These are phyloP conservation scores for Sphagnurus paluster DNA, from an alignment of 1,284 basidiomycete species.

Conservation along the genomic window DNA sequence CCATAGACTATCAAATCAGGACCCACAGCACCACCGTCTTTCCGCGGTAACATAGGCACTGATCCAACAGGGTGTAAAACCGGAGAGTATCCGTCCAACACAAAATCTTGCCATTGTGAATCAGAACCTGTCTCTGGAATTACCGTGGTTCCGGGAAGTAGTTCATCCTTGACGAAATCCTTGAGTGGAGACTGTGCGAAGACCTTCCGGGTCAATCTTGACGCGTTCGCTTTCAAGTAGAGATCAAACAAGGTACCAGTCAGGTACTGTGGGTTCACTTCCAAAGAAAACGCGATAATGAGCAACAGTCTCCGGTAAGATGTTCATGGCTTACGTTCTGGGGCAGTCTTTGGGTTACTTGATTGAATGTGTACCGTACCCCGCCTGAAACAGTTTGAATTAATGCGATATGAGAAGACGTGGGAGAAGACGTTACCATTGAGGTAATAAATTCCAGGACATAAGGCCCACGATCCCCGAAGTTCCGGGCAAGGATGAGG, in stretches of 20 bases:
- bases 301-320: no score
- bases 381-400: no score
- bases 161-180: conserved; percentile 3
- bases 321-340: conserved; percentile 2
- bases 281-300: background rate
- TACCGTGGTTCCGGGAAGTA: conserved; percentile 5
- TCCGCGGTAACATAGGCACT: conserved; percentile 17
- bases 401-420: no score
- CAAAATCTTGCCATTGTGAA: conserved; percentile 8
- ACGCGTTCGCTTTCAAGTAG: conserved; percentile 14
- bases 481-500: background rate
- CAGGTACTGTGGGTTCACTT: conserved; percentile 15
- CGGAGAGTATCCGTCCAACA: conserved; percentile 1
- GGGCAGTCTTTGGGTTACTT: conserved; percentile 13
- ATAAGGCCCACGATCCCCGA: no score
- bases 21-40: conserved; percentile 15
- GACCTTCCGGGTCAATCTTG: conserved; percentile 6
- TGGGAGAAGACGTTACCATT: conserved; percentile 15
- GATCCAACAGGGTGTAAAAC: conserved; percentile 14
- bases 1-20: conserved; percentile 16
- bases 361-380: conserved; percentile 16
- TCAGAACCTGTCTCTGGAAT: conserved; percentile 11
- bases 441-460: conserved; percentile 12
- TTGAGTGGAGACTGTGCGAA: conserved; percentile 11
- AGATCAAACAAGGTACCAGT: conserved; percentile 7